Evolutionary conservation across 2,329 filamentous ascomycete genomes (phyloP).

Genomic region (Cytospora piceicola): DNA sequence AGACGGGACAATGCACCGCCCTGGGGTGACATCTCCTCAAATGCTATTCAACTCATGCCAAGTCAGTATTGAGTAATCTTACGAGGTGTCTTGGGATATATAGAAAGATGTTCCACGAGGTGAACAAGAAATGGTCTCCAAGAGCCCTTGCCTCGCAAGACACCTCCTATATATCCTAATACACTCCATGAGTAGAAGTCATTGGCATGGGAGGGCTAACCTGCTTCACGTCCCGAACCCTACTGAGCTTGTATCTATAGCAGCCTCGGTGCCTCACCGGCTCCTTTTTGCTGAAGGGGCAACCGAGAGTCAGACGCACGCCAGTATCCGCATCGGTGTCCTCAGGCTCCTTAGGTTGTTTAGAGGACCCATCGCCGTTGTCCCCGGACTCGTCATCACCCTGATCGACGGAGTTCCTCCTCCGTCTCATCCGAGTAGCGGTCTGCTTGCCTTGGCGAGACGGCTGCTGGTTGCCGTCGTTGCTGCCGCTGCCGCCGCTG

Average conservation of each 20-base stretch:
- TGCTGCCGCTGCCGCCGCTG: too few species aligned
- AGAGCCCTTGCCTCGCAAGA: too few species aligned
- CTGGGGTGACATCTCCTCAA: not conserved
- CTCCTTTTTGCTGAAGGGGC: conserved; percentile 4
- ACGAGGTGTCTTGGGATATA: too few species aligned
- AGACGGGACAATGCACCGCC: not conserved
- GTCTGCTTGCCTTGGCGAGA: not conserved
- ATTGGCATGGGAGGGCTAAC: too few species aligned
- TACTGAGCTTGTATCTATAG: not conserved
- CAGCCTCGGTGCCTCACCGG: not conserved
- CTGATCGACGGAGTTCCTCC: not conserved
- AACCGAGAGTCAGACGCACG: not conserved
- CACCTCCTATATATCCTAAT: too few species aligned
- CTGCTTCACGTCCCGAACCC: conserved; percentile 3
- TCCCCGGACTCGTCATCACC: not conserved
- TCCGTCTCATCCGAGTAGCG: not conserved
- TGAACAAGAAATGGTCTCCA: too few species aligned
- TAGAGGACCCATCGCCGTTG: not conserved
- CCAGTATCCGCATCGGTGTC: not conserved
- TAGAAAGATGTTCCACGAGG: too few species aligned
- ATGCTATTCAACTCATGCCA: not conserved
- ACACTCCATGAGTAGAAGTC: too few species aligned
- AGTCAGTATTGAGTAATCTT: too few species aligned
- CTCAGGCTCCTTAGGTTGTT: too few species aligned
- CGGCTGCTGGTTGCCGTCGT: not conserved